Evolutionary conservation across 2,329 filamentous ascomycete species (phyloP), one percentile per base, ranked within the genome.

Genomic region (Mycosphaerelloides madeirae): DNA sequence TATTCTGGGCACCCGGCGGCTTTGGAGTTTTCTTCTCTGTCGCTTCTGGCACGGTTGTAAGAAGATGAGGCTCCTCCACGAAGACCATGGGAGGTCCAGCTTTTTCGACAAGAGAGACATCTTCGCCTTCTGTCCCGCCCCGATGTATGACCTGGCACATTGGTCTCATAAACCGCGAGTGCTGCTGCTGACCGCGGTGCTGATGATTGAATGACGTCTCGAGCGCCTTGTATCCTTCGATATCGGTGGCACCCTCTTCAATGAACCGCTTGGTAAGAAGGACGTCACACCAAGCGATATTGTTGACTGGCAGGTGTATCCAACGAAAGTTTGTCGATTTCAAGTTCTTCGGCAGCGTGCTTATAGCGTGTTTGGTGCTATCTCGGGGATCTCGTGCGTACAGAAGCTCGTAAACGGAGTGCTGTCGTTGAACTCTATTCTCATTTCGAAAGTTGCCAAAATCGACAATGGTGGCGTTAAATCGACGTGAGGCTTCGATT

Each of bases 201-300:
- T 81, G 77, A 51, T 82, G 78, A 33, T 74, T 75, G 49, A 83
- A 81, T 3, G 76, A 79, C 48, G 75, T 74, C 53, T 80, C 78
- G 2, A 84, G 58, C 0, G 78, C 76, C 54, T 81, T 83, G 64
- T 81, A 83, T 1, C 76, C 75, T 55, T 81, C 77, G 1, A 81
- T 74, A 57, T 83, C 80, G n/a, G 72, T 71, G 13, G 75, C 73
- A 0, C 78, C 78, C 29, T 78, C 76, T 58, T 84, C 80, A 28
- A 83, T 77, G 52, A 83, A 83, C 6, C 73, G 73, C 52, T 83
- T 83, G 1, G 79, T 78, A n/a, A 83, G 64, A 1, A 84, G 65
- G 0, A 78, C 74, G 61, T 83, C 79, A 3, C 79, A 74, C 80
- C 80, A 84, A 1, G 75, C 73, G 55, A 79, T 73, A 57, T 79